phyloP scores from a whole-genome alignment of 495 filamentous ascomycete species.

The Gamarada debralockiae region DNA sequence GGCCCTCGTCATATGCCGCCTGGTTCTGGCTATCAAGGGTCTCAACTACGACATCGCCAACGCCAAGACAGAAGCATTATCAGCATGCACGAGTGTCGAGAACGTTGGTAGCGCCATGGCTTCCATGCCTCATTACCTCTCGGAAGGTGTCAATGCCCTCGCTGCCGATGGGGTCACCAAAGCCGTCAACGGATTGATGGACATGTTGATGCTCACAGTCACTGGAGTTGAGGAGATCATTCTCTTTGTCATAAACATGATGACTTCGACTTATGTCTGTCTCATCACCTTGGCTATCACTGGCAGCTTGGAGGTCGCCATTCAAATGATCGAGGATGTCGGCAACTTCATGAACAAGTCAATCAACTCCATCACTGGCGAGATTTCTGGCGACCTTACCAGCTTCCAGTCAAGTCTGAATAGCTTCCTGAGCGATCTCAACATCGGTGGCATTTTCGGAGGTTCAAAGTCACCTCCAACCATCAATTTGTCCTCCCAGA shows the following conservation, averaged over 20 bases:
- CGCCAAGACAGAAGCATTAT: constrained; percentile 76
- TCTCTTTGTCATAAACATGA: constrained; percentile 83
- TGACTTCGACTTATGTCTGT: constrained; percentile 85
- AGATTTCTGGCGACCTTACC: constrained; percentile 50
- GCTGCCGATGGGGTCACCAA: constrained; percentile 73
- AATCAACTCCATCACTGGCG: constrained; percentile 59
- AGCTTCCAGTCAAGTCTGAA: constrained; percentile 61
- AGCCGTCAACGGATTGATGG: constrained; percentile 70
- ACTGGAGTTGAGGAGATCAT: constrained; percentile 84
- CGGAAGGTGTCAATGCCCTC: constrained; percentile 81
- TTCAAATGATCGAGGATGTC: constrained; percentile 66
- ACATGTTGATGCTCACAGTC: constrained; percentile 70
- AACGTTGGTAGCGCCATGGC: constrained; percentile 93
- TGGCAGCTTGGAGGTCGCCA: constrained; percentile 67
- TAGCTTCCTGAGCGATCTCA: constrained; percentile 41
- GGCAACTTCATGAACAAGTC: constrained; percentile 69
- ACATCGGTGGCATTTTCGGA: constrained; percentile 31
- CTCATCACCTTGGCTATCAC: constrained; percentile 76
- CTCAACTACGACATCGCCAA: constrained; percentile 68
- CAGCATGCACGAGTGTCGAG: constrained; percentile 89
- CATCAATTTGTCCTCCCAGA: constrained; percentile 54
- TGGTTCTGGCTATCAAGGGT: constrained; percentile 67
- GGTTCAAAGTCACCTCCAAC: constrained; percentile 36
- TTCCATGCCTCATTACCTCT: constrained; percentile 93
- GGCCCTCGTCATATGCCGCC: constrained; percentile 74